Conservation (phyloP, 2,329 filamentous ascomycete species). For the Ophiocordyceps unilateralis region DNA sequence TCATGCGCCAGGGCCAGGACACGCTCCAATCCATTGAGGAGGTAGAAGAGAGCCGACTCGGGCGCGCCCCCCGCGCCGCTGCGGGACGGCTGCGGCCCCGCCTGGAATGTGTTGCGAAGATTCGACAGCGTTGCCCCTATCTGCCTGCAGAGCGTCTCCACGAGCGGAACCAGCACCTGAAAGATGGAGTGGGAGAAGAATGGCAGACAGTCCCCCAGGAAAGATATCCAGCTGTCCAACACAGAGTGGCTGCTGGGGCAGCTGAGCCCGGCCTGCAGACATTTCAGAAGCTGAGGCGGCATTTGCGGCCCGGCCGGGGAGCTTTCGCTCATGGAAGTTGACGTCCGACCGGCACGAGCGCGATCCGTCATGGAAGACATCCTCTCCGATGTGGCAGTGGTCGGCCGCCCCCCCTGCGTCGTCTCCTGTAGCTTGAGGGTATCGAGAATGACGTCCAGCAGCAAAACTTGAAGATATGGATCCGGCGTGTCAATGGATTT, state of each 20-base stretch:
- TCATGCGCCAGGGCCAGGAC: conserved; percentile 78
- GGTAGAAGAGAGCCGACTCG: conserved; percentile 61
- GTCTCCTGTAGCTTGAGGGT: conserved; percentile 48
- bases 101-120: conserved; percentile 46
- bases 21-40: conserved; percentile 86
- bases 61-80: conserved; percentile 23
- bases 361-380: conserved; percentile 24
- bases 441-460: conserved; percentile 64
- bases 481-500: conserved; percentile 44
- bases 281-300: conserved; percentile 59
- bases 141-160: conserved; percentile 74
- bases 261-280: conserved; percentile 65
- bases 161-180: conserved; percentile 75
- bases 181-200: conserved; percentile 75
- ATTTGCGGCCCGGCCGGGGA: conserved; percentile 25
- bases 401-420: conserved; percentile 19
- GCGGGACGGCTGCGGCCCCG: conserved; percentile 7
- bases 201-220: conserved; percentile 69
- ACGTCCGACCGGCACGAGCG: conserved; percentile 19
- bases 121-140: conserved; percentile 56
- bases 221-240: conserved; percentile 80
- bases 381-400: conserved; percentile 30
- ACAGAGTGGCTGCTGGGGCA: conserved; percentile 57
- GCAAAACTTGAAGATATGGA: conserved; percentile 54
- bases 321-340: conserved; percentile 16